These are phyloP conservation scores for Aspergillus floridensis DNA, from an alignment of 2,329 filamentous ascomycete species.

Conservation along the genomic window DNA sequence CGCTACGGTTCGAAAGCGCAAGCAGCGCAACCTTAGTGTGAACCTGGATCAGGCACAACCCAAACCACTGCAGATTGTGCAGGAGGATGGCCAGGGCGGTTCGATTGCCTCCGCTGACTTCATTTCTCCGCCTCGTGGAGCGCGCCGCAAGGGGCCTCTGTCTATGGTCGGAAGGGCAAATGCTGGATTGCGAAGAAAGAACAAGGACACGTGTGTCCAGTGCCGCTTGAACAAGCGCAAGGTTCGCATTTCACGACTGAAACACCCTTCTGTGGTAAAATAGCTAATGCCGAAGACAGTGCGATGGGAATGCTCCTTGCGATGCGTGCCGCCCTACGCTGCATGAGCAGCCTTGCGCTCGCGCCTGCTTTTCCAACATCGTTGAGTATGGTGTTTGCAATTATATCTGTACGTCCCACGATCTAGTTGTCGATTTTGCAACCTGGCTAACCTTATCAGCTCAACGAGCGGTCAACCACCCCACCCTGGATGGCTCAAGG, in stretches of 20 bases:
- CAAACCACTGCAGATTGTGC: slow-evolving; percentile 43
- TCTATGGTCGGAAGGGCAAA: slow-evolving; percentile 40
- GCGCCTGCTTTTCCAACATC: slow-evolving; percentile 45
- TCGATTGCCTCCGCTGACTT: slow-evolving; percentile 43
- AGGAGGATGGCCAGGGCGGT: slow-evolving; percentile 44
- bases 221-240: slow-evolving; percentile 46
- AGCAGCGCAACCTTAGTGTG: slow-evolving; percentile 28
- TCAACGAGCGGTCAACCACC: slow-evolving; percentile 45
- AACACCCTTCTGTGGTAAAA: background rate
- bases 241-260: slow-evolving; percentile 25
- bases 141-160: slow-evolving; percentile 43
- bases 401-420: slow-evolving; percentile 40
- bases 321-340: slow-evolving; percentile 43
- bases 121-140: slow-evolving; percentile 42
- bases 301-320: slow-evolving; percentile 43
- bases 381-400: slow-evolving; percentile 47
- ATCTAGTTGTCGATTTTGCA: background rate
- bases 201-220: slow-evolving; percentile 46
- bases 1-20: slow-evolving; percentile 36
- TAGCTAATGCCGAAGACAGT: slow-evolving; percentile 24
- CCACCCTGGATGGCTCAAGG: slow-evolving; percentile 34
- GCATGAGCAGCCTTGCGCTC: slow-evolving; percentile 44
- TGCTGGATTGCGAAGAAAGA: slow-evolving; percentile 42
- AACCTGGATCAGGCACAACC: slow-evolving; percentile 29
- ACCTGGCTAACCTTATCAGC: slow-evolving; percentile 29